phyloP scores from a whole-genome alignment of 2,329 filamentous ascomycete species.

The Talaromyces sp. region DNA sequence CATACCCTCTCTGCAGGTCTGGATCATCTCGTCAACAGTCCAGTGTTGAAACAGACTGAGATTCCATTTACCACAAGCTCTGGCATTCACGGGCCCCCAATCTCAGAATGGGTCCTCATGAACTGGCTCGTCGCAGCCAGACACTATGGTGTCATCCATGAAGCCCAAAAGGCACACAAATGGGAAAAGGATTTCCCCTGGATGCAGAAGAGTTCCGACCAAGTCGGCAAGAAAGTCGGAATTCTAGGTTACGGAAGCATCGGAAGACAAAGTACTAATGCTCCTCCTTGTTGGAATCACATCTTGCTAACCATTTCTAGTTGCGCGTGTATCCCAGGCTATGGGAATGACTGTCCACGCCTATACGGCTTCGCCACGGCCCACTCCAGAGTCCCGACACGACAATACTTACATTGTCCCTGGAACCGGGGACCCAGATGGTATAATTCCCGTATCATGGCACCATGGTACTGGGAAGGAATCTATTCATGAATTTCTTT shows the following conservation, averaged over 20 bases:
- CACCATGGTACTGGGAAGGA: slow-evolving; percentile 58
- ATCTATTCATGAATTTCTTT: slow-evolving; percentile 57
- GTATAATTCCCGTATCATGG: slow-evolving; percentile 59
- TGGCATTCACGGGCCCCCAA: slow-evolving; percentile 65
- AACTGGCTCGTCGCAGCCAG: slow-evolving; percentile 63
- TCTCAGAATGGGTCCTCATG: slow-evolving; percentile 68
- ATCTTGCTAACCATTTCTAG: slow-evolving; percentile 31
- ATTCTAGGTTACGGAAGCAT: slow-evolving; percentile 66
- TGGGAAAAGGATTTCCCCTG: slow-evolving; percentile 47
- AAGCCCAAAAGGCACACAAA: slow-evolving; percentile 58
- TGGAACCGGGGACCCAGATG: slow-evolving; percentile 64
- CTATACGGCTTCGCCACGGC: slow-evolving; percentile 71
- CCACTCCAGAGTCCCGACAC: slow-evolving; percentile 64
- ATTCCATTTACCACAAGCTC: slow-evolving; percentile 59
- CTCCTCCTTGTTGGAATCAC: not conserved
- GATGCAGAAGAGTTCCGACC: slow-evolving; percentile 48
- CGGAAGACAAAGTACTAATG: slow-evolving; percentile 57
- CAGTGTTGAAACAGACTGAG: slow-evolving; percentile 55
- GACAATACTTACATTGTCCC: slow-evolving; percentile 70
- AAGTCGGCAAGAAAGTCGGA: slow-evolving; percentile 61
- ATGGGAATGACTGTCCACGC: slow-evolving; percentile 74
- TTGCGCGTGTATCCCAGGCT: slow-evolving; percentile 61
- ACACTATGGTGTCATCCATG: slow-evolving; percentile 56
- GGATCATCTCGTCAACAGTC: slow-evolving; percentile 57
- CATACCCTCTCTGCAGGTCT: slow-evolving; percentile 62